Conservation (phyloP, 1,139 yeast genomes). For the Suhomyces bolitotheri region DNA sequence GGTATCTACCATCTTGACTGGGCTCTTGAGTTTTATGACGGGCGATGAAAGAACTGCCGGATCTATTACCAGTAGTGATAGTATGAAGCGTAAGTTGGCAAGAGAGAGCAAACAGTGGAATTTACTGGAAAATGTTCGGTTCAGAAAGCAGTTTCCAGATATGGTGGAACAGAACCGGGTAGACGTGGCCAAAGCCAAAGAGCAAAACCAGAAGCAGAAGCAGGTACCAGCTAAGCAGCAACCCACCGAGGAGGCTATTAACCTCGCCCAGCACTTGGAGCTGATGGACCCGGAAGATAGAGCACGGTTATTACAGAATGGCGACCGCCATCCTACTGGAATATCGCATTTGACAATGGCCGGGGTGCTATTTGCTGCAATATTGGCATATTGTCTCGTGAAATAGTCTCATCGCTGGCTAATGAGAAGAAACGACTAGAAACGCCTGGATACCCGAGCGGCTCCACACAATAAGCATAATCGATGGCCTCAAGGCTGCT, state of each 20-base stretch:
- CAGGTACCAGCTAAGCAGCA: constrained; percentile 3
- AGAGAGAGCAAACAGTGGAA: constrained; percentile 69
- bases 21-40: constrained; percentile 84
- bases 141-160: constrained; percentile 68
- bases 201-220: background rate
- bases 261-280: constrained; percentile 24
- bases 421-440: no score
- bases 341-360: constrained; percentile 21
- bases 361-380: constrained; percentile 32
- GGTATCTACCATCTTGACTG: constrained; percentile 81
- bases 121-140: constrained; percentile 52
- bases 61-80: constrained; percentile 37
- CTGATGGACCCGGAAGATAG: constrained; percentile 48
- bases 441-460: no score
- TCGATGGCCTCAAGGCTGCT: no score
- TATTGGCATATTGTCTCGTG: constrained; percentile 11
- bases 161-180: constrained; percentile 48
- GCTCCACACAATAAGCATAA: no score
- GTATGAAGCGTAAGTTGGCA: constrained; percentile 39
- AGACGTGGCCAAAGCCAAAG: constrained; percentile 22
- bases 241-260: constrained; percentile 9
- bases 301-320: constrained; percentile 38
- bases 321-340: constrained; percentile 15
- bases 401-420: no score
- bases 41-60: constrained; percentile 47